These are phyloP conservation scores for Kluyveromyces starmeri DNA, from an alignment of 805 yeast species.

Conservation along the genomic window DNA sequence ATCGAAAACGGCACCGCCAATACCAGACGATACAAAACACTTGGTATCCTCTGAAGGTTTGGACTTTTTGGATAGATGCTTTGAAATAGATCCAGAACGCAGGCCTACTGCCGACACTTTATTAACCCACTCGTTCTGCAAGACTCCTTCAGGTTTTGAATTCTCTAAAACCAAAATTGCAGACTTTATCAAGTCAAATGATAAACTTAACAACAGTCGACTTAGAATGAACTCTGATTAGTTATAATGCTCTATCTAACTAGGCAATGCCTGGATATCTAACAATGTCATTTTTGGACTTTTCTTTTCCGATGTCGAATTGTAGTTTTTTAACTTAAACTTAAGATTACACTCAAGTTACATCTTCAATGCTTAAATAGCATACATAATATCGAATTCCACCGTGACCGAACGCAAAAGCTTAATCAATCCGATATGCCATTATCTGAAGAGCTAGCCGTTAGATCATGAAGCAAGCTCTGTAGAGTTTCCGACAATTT, in stretches of 20 bases:
- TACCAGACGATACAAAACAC: slow-evolving; percentile 76
- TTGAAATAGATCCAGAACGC: slow-evolving; percentile 64
- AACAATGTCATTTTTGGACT: too few relatives aligned
- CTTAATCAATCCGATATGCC: too few relatives aligned
- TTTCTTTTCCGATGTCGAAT: too few relatives aligned
- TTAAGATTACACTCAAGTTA: too few relatives aligned
- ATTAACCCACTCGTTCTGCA: slow-evolving; percentile 45
- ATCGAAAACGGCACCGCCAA: slow-evolving; percentile 87
- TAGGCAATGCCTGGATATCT: too few relatives aligned
- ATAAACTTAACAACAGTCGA: slow-evolving; percentile 27
- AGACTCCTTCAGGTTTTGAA: slow-evolving; percentile 33
- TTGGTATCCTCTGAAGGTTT: slow-evolving; percentile 56
- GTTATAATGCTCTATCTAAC: not conserved
- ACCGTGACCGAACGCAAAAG: too few relatives aligned
- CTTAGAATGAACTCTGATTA: slow-evolving; percentile 22
- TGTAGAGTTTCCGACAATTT: slow-evolving; percentile 15
- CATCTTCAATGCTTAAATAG: too few relatives aligned
- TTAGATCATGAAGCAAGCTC: too few relatives aligned
- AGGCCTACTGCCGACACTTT: slow-evolving; percentile 81
- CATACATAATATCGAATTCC: too few relatives aligned
- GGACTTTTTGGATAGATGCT: slow-evolving; percentile 67
- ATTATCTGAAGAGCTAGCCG: too few relatives aligned
- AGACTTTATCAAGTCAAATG: slow-evolving; percentile 39
- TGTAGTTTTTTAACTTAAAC: too few relatives aligned
- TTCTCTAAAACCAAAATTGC: slow-evolving; percentile 51